Percentiles rank a stretch among this genome's conserved stretches.
phyloP scores from a whole-genome alignment of 768 basidiomycete species.

The Dioszegia aurantiaca region DNA sequence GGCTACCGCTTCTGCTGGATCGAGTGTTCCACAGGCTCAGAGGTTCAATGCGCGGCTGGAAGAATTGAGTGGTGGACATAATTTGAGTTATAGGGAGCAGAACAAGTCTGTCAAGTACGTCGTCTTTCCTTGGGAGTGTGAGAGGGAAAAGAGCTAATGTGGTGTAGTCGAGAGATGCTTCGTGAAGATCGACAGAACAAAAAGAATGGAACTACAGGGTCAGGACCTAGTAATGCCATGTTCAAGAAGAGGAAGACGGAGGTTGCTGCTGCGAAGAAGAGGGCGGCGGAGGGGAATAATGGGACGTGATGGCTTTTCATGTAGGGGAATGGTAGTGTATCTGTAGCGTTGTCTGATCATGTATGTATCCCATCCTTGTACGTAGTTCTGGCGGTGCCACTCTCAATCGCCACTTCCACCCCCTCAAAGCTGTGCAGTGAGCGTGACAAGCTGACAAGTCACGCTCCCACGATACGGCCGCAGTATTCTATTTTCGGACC shows the following conservation, averaged over 20 bases:
- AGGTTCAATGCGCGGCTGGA: conserved; percentile 49
- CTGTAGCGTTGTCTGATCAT: neutral
- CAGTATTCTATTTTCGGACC: neutral
- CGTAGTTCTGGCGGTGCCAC: no score
- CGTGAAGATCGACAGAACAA: conserved; percentile 30
- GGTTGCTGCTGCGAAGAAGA: conserved; percentile 11
- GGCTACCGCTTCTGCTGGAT: neutral
- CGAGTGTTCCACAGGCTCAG: conserved; percentile 32
- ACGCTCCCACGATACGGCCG: neutral
- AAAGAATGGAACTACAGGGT: conserved; percentile 11
- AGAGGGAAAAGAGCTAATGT: conserved; percentile 1
- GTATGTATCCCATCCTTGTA: no score
- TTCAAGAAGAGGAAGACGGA: conserved; percentile 35
- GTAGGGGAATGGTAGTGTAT: neutral
- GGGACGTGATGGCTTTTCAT: neutral
- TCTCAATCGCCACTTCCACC: neutral
- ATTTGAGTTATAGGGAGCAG: conserved; percentile 52
- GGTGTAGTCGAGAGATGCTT: conserved; percentile 16
- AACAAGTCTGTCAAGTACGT: conserved; percentile 53
- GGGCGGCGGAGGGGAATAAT: conserved; percentile 9
- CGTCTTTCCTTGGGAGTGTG: neutral
- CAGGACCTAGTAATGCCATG: conserved; percentile 12
- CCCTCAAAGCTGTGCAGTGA: conserved; percentile 4
- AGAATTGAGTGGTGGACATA: conserved; percentile 50
- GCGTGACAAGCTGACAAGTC: neutral